Evolutionary conservation across 768 basidiomycete species (phyloP), one percentile per base, ranked within the genome.

Genomic region (Tricholoma flavovirens): DNA sequence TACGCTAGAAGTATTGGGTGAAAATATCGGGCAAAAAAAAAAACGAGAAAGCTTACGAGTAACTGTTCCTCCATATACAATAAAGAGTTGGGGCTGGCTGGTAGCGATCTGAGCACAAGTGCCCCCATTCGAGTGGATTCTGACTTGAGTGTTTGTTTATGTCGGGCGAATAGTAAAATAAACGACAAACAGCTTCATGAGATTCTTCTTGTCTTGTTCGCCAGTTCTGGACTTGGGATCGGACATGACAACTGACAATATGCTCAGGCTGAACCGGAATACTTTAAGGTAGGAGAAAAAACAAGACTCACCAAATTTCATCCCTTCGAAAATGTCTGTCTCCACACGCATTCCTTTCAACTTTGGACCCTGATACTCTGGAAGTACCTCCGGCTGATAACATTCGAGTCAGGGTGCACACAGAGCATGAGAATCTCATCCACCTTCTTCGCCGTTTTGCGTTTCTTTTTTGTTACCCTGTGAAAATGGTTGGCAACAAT

Each of bases 121-220:
- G 17, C 90, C 88, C 2, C 92, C 88, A 60, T 92, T 77, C 0
- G 81, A 76, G 59, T 84, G 78, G 54, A 93, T 86, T 62, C 90
- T 91, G 58, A 21, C n/a, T 46, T 29, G 33, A 11, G 26, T 19
- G 15, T 49, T 30, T 17, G 29, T 30, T 17, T n/a, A 10, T 29
- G 4, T 29, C 8, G n/a, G 29, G n/a, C n/a, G 3, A 30, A 26
- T 6, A 17, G 6, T 4, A 49, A 29, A 10, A 30, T 30, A 55
- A 51, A 14, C 36, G 33, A 65, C 80, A 29, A 55, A 89, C 88
- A 87, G 66, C 73, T 78, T 89, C 68, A 79, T 77, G 17, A 96
- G 67, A 6, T 85, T 81, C 55, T 76, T 77, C 67, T 88, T 91
- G 63, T 90, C 86, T 52, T 85, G 72, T 24, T 84, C 82, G 7